These are phyloP conservation scores for Eudorina sp. DNA, from an alignment of 139 green algal genomes.

Conservation along the genomic window DNA sequence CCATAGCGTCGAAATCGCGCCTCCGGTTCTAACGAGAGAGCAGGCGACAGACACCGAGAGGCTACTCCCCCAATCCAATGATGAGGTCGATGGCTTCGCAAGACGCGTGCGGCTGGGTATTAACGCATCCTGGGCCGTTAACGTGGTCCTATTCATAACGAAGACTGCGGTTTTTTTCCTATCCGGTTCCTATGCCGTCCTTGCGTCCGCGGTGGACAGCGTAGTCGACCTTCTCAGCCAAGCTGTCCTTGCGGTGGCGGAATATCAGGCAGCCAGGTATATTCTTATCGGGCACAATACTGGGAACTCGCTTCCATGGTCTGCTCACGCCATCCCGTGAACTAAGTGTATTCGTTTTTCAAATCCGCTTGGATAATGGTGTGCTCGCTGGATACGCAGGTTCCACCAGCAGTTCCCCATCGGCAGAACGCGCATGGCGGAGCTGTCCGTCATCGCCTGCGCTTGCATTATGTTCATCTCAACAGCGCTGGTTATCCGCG, in stretches of 20 bases:
- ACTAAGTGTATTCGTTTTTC: too few relatives aligned
- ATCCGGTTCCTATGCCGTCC: constrained; percentile 64
- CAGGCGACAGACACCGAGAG: too few relatives aligned
- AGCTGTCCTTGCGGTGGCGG: constrained; percentile 75
- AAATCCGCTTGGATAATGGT: neutral
- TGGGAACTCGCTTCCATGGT: too few relatives aligned
- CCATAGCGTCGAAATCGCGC: too few relatives aligned
- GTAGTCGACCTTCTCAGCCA: constrained; percentile 79
- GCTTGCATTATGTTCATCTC: constrained; percentile 41
- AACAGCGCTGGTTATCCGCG: constrained; percentile 25
- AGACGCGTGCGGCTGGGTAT: constrained; percentile 40
- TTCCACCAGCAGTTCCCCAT: constrained; percentile 32
- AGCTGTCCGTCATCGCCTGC: constrained; percentile 35
- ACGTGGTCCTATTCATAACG: constrained; percentile 43
- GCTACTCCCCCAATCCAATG: too few relatives aligned
- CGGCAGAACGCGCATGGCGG: constrained; percentile 27
- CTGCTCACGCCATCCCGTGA: too few relatives aligned
- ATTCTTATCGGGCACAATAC: neutral
- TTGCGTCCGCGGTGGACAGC: constrained; percentile 76
- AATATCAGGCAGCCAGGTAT: constrained; percentile 48
- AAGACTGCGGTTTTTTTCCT: constrained; percentile 3
- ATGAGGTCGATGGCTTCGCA: neutral
- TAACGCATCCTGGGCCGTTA: constrained; percentile 53
- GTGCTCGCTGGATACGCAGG: neutral
- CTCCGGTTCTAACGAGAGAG: too few relatives aligned